Evolutionary conservation across 257 asterid genomes (phyloP).

Genomic region (Thymus mandschuricus): DNA sequence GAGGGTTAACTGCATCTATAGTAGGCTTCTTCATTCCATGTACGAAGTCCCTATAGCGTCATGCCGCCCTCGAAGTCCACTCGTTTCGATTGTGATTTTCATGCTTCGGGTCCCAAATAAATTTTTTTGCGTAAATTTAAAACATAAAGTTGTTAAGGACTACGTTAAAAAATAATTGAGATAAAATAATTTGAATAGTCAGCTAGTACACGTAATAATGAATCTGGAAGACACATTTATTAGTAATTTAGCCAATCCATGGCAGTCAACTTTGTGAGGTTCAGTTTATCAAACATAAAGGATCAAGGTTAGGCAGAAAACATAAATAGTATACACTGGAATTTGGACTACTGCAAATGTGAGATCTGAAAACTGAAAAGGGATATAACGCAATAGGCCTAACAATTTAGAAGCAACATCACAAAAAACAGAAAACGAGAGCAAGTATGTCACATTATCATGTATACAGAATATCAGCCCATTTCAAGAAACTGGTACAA

Average conservation of each 20-base stretch:
- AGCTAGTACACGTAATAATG: background rate
- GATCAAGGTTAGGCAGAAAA: slow-evolving; percentile 14
- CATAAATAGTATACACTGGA: background rate
- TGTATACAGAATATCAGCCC: background rate
- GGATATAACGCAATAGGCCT: slow-evolving; percentile 6
- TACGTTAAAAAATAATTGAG: too few species aligned
- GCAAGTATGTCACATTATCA: background rate
- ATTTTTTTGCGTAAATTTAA: too few species aligned
- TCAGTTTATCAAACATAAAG: background rate
- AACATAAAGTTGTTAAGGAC: too few species aligned
- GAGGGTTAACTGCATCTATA: too few species aligned
- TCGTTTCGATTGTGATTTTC: too few species aligned
- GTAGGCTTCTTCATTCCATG: too few species aligned
- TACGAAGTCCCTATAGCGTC: too few species aligned
- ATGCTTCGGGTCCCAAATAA: too few species aligned
- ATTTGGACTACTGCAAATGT: background rate
- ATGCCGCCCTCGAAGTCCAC: too few species aligned
- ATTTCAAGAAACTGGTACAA: slow-evolving; percentile 2
- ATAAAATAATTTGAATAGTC: background rate
- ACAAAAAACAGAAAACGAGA: background rate
- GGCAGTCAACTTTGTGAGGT: slow-evolving; percentile 9
- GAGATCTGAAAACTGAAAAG: background rate
- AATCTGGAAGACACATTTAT: background rate
- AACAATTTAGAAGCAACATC: background rate
- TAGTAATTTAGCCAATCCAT: background rate